phyloP scores from a whole-genome alignment of 2,329 filamentous ascomycete genomes.

The Aureobasidium vineae region DNA sequence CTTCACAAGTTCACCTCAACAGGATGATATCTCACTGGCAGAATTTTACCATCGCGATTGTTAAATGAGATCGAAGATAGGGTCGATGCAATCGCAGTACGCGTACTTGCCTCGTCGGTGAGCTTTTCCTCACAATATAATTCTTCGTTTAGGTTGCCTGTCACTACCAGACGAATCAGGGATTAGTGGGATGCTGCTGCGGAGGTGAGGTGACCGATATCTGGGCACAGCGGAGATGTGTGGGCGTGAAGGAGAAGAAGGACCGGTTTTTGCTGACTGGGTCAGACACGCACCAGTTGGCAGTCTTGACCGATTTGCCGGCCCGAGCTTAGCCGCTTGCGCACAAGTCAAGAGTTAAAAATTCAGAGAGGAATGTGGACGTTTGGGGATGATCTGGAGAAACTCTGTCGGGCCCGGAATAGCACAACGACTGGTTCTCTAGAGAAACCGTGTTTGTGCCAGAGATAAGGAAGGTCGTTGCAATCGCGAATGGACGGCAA shows the following conservation, averaged over 20 bases:
- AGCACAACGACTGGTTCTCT: constrained; percentile 23
- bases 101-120: neutral
- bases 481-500: neutral
- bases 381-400: constrained; percentile 26
- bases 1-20: neutral
- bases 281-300: constrained; percentile 7
- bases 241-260: constrained; percentile 8
- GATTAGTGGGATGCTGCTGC: constrained; percentile 3
- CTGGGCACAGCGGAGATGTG: constrained; percentile 22
- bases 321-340: constrained; percentile 25
- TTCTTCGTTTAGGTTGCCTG: neutral
- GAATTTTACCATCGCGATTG: constrained; percentile 16
- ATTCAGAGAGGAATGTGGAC: constrained; percentile 9
- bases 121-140: neutral
- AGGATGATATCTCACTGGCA: neutral
- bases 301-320: constrained; percentile 22
- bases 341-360: constrained; percentile 24
- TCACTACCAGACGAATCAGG: neutral
- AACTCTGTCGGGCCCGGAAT: constrained; percentile 18
- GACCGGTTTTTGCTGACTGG: constrained; percentile 13
- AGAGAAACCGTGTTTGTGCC: constrained; percentile 14
- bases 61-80: constrained; percentile 1
- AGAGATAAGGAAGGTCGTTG: constrained; percentile 12
- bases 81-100: neutral
- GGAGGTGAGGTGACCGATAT: neutral